A percentile compares a stretch with the other conserved stretches of the same genome.
Conservation (phyloP, 805 yeast genomes). For the Clavispora fructus region DNA sequence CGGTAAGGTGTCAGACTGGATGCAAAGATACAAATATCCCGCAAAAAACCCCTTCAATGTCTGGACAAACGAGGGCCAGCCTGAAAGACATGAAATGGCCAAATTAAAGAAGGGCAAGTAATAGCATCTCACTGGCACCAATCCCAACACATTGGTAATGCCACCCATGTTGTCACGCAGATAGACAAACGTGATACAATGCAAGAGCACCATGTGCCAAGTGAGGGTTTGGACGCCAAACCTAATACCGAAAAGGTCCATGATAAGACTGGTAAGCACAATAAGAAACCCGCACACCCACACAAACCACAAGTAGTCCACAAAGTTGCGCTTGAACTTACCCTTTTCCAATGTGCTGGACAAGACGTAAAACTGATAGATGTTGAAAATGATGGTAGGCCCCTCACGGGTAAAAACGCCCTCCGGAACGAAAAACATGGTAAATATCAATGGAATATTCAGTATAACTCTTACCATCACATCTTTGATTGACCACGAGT, state of each 20-base stretch:
- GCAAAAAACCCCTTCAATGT: slow-evolving; percentile 48
- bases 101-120: slow-evolving; percentile 43
- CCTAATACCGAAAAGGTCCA: neutral
- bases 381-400: slow-evolving; percentile 36
- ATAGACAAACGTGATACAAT: slow-evolving; percentile 60
- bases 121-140: slow-evolving; percentile 52
- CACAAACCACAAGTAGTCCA: slow-evolving; percentile 55
- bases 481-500: neutral
- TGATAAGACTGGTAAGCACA: slow-evolving; percentile 23
- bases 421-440: slow-evolving; percentile 45
- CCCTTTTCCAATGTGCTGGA: slow-evolving; percentile 51
- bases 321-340: slow-evolving; percentile 43
- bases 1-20: slow-evolving; percentile 51
- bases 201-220: slow-evolving; percentile 39
- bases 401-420: slow-evolving; percentile 22
- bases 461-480: slow-evolving; percentile 7
- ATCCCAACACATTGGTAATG: slow-evolving; percentile 47
- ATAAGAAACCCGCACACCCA: slow-evolving; percentile 46
- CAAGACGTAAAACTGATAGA: slow-evolving; percentile 53
- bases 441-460: slow-evolving; percentile 32
- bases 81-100: slow-evolving; percentile 31
- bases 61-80: slow-evolving; percentile 37
- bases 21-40: slow-evolving; percentile 57
- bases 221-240: slow-evolving; percentile 9
- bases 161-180: slow-evolving; percentile 51